Percentiles rank a stretch among this genome's conserved stretches.
Evolutionary conservation across 352 stramenopile species (phyloP).

Genomic region (Globisporangium cystogenes): DNA sequence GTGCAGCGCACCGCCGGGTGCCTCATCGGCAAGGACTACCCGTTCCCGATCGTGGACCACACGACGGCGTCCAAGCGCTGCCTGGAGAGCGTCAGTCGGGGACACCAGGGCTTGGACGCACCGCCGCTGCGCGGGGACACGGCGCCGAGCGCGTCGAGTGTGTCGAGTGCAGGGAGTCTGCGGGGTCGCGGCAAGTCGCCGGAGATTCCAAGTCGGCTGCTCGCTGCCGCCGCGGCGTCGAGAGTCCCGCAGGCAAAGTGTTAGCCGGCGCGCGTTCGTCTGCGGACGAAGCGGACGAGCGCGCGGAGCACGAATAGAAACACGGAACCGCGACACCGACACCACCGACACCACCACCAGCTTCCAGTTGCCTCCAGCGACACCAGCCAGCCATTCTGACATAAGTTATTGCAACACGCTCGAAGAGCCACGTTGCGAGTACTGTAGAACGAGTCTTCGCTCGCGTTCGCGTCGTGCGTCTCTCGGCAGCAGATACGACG

Average conservation of each 20-base stretch:
- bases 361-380: too few relatives aligned
- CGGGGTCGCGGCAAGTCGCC: neutral
- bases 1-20: constrained; percentile 84
- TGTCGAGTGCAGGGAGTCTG: neutral
- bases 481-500: too few relatives aligned
- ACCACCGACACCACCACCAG: too few relatives aligned
- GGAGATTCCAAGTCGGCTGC: neutral
- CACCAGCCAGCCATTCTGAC: too few relatives aligned
- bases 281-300: neutral
- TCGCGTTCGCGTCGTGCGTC: too few relatives aligned
- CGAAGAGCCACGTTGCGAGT: too few relatives aligned
- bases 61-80: constrained; percentile 87
- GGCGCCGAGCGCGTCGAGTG: neutral
- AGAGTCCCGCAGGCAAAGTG: neutral
- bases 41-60: constrained; percentile 93
- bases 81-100: constrained; percentile 82
- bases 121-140: constrained; percentile 4
- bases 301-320: neutral
- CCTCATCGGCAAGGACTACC: constrained; percentile 93
- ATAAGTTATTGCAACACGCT: neutral
- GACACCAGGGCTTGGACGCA: constrained; percentile 10
- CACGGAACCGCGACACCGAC: too few relatives aligned
- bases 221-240: neutral
- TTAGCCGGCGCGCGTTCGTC: neutral
- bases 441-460: too few relatives aligned